Percentiles rank a stretch among this genome's conserved stretches.
Conservation (phyloP, 2,329 filamentous ascomycete species). For the Penicillium frequentans region DNA sequence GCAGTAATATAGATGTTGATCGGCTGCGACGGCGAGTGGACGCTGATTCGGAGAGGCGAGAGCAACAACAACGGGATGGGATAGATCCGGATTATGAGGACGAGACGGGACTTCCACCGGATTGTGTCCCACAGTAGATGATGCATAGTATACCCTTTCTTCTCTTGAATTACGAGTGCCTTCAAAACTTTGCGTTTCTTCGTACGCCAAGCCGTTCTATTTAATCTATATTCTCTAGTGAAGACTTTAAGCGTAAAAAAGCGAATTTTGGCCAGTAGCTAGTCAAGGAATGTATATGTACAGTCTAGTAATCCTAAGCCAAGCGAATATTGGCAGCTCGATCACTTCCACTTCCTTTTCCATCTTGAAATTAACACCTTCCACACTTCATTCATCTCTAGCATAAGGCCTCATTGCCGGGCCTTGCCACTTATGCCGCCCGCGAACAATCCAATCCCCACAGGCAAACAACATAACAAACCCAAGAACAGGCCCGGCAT, state of each 20-base stretch:
- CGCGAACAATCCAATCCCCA: constrained; percentile 24
- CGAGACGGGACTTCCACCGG: neutral
- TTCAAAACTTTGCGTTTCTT: no score
- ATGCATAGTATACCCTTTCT: neutral
- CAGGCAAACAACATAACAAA: constrained; percentile 24
- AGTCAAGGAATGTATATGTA: neutral
- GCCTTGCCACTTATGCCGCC: constrained; percentile 24
- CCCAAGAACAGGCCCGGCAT: constrained; percentile 27
- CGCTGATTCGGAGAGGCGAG: neutral
- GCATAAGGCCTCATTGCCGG: constrained; percentile 15
- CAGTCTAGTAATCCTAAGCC: neutral
- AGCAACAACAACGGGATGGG: neutral
- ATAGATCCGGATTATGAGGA: neutral
- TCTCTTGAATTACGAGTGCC: neutral
- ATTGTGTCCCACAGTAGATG: neutral
- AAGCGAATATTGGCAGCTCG: neutral
- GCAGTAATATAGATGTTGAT: neutral
- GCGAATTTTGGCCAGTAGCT: neutral
- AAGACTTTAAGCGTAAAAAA: neutral
- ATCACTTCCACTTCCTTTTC: neutral
- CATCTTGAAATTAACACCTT: neutral
- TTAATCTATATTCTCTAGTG: no score
- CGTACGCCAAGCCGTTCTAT: no score
- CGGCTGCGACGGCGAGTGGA: neutral
- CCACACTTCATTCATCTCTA: neutral